Percentiles rank a stretch among this genome's conserved stretches.
These are phyloP conservation scores for Helicocarpus griseus DNA, from an alignment of 2,329 filamentous ascomycete genomes.

Conservation along the genomic window DNA sequence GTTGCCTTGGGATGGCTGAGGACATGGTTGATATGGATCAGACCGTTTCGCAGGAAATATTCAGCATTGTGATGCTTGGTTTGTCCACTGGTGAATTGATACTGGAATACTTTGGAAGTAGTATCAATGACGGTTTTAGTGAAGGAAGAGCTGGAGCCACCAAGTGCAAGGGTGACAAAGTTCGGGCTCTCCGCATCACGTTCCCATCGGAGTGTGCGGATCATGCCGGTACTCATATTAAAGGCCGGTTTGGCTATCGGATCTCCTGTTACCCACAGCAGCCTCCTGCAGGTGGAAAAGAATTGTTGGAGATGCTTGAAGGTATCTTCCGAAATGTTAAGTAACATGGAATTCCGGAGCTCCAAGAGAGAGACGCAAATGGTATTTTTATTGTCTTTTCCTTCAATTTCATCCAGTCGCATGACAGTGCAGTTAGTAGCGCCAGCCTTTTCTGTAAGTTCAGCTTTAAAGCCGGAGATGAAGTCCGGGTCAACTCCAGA, in stretches of 20 bases:
- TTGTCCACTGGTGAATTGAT: conserved; percentile 13
- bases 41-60: conserved; percentile 13
- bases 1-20: conserved; percentile 14
- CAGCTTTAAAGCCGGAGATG: not conserved
- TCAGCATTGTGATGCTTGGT: conserved; percentile 15
- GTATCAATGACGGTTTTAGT: conserved; percentile 1
- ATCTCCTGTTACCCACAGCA: conserved; percentile 29
- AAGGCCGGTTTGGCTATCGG: conserved; percentile 19
- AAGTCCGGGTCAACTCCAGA: conserved; percentile 3
- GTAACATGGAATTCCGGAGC: conserved; percentile 12
- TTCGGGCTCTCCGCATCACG: conserved; percentile 22
- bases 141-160: conserved; percentile 7
- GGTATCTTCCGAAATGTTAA: conserved; percentile 15
- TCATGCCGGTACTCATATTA: conserved; percentile 23
- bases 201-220: conserved; percentile 26
- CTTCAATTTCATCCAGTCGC: conserved; percentile 12
- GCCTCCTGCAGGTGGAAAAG: conserved; percentile 16
- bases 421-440: conserved; percentile 10
- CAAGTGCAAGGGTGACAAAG: conserved; percentile 18
- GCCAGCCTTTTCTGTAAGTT: conserved; percentile 5
- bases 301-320: conserved; percentile 20
- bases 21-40: conserved; percentile 17
- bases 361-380: conserved; percentile 18
- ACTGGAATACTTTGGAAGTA: conserved; percentile 12
- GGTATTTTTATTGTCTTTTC: conserved; percentile 12